These are phyloP conservation scores for Podospora comata DNA, from an alignment of 495 filamentous ascomycete species.

Conservation along the genomic window DNA sequence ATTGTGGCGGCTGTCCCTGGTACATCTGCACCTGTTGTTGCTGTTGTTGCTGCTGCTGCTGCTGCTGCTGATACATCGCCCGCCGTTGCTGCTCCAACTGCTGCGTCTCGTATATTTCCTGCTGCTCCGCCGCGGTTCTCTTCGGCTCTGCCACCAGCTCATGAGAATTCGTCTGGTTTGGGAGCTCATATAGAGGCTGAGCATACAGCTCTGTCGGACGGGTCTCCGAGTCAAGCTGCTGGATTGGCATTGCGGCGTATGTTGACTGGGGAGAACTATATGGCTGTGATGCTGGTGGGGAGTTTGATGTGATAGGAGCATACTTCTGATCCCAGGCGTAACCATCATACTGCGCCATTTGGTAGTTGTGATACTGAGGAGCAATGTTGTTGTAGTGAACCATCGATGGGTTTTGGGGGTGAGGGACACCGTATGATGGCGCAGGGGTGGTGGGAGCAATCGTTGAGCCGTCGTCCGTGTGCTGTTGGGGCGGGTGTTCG, in stretches of 20 bases:
- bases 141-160: slow-evolving; percentile 28
- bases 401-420: not conserved
- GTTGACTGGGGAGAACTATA: not conserved
- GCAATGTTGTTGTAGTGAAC: not conserved
- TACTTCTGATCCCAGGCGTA: slow-evolving; percentile 23
- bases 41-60: slow-evolving; percentile 1
- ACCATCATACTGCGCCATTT: slow-evolving; percentile 17
- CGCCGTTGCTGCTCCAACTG: not conserved
- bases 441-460: slow-evolving; percentile 17
- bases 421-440: slow-evolving; percentile 21
- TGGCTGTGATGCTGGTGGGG: not conserved
- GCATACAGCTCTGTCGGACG: slow-evolving; percentile 26
- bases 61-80: slow-evolving; percentile 4
- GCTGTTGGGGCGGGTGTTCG: not conserved
- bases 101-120: not conserved
- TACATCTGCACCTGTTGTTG: slow-evolving; percentile 5
- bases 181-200: slow-evolving; percentile 33
- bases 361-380: not conserved
- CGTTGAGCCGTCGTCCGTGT: slow-evolving; percentile 17
- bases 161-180: slow-evolving; percentile 29
- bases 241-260: not conserved
- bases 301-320: not conserved
- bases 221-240: slow-evolving; percentile 26
- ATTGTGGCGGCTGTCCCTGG: not conserved
- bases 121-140: not conserved